Evolutionary conservation across 2,329 filamentous ascomycete species (phyloP), one percentile per base, ranked within the genome.

Genomic region (Pleomassaria siparia): DNA sequence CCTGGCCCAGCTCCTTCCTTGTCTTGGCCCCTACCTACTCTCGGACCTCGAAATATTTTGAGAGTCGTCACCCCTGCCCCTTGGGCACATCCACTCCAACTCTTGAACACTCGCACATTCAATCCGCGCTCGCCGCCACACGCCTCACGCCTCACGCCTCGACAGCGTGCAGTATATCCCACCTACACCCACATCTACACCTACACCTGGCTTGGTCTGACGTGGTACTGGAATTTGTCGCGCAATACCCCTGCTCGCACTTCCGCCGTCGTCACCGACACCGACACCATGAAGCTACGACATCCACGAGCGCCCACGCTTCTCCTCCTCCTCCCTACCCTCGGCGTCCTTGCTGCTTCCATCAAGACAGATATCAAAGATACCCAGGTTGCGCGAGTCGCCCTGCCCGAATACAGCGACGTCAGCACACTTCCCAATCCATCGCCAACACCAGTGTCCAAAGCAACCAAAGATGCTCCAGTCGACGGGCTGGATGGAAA

Each of bases 401-500:
- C 60, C 11, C 59, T 56, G 42, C 59, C 63, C 18, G 58, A 56
- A 39, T 62, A 56, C 40, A 40, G 53, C 43, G 55, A 54, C 42
- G 43, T 47, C 53, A 60, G 49, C 52, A 55, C 51, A 39, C 51
- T 55, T n/a, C n/a, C n/a, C 22, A 21, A 15, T 12, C 55, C 56
- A 28, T 50, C 64, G 28, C 56, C 58, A 44, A 52, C 69, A 40
- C 45, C 53, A 2, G 43, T 59, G 2, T 48, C 65, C 4, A 70
- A 73, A 50, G 83, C 82, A 44, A 85, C 84, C 43, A 91, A 91
- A 69, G 86, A 94, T 75, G 89, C 88, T 46, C 92, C 92, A 0
- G 86, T 96, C 16, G 94, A 97, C 68, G 91, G 91, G 37, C 87
- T 88, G 61, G 94, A 97, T 74, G 94, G 94, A 40, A 94, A 91